These are phyloP conservation scores for Porpolomopsis calyptriformis DNA, from an alignment of 768 basidiomycete species.

Conservation along the genomic window DNA sequence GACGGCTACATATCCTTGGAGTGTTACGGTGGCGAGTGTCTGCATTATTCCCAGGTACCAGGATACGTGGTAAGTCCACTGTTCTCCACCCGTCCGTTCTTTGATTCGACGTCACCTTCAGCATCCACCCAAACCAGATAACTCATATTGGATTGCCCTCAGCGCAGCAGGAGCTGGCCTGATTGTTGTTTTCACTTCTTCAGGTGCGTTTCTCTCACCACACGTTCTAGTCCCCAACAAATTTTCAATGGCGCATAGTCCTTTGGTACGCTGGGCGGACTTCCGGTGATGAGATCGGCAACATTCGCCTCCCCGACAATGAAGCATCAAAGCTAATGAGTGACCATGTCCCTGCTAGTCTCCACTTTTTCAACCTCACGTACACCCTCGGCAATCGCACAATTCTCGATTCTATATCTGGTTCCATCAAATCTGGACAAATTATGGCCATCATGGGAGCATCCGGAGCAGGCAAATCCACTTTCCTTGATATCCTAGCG, in stretches of 20 bases:
- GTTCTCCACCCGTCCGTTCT: neutral
- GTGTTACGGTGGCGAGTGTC: slow-evolving; percentile 86
- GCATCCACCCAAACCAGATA: slow-evolving; percentile 76
- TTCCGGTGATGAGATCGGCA: slow-evolving; percentile 52
- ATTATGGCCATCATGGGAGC: slow-evolving; percentile 96
- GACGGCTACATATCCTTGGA: slow-evolving; percentile 81
- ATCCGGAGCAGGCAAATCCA: slow-evolving; percentile 93
- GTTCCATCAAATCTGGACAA: slow-evolving; percentile 79
- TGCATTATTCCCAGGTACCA: slow-evolving; percentile 89
- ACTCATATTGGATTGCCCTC: slow-evolving; percentile 70
- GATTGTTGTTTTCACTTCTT: slow-evolving; percentile 59
- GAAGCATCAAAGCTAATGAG: slow-evolving; percentile 82
- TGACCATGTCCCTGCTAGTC: slow-evolving; percentile 86
- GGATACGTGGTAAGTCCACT: slow-evolving; percentile 63
- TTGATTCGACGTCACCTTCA: slow-evolving; percentile 16
- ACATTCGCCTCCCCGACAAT: slow-evolving; percentile 69
- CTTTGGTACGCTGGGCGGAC: slow-evolving; percentile 89
- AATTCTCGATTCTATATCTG: slow-evolving; percentile 75
- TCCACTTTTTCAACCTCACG: slow-evolving; percentile 81
- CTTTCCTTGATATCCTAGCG: slow-evolving; percentile 92
- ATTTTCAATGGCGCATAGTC: slow-evolving; percentile 23
- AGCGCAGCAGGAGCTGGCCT: slow-evolving; percentile 72
- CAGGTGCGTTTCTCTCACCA: slow-evolving; percentile 29
- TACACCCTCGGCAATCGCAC: slow-evolving; percentile 60
- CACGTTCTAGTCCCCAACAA: neutral